These are phyloP conservation scores for Amyloporia xantha DNA, from an alignment of 768 basidiomycete species.

Conservation along the genomic window DNA sequence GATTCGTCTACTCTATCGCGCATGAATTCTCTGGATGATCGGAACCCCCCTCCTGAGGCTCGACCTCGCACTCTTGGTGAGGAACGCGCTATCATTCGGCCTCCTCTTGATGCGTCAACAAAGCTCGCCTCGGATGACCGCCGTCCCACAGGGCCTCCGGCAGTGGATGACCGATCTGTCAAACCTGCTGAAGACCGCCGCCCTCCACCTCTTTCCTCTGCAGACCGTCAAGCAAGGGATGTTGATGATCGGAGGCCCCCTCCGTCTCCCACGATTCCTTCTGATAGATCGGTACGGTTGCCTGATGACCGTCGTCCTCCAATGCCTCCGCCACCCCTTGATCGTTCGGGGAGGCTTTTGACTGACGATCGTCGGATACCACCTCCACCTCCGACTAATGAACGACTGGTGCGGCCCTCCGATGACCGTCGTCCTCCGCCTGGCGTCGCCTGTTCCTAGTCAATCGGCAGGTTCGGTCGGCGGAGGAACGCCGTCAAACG, in stretches of 20 bases:
- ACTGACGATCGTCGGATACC: background rate
- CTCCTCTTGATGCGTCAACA: conserved; percentile 2
- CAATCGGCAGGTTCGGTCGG: conserved; percentile 5
- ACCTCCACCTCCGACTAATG: conserved; percentile 1
- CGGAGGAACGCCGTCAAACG: background rate
- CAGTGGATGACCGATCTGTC: background rate
- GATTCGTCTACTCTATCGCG: conserved; percentile 19
- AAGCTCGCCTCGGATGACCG: conserved; percentile 11
- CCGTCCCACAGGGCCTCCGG: conserved; percentile 1
- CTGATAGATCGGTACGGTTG: conserved; percentile 6
- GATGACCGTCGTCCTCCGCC: conserved; percentile 14
- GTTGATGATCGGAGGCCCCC: conserved; percentile 10
- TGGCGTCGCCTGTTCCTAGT: conserved; percentile 1
- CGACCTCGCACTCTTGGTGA: conserved; percentile 12
- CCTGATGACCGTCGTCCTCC: conserved; percentile 15
- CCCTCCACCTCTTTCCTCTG: conserved; percentile 5
- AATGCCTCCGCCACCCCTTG: conserved; percentile 1
- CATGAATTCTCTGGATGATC: conserved; percentile 24
- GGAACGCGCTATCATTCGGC: conserved; percentile 13
- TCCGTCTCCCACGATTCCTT: conserved; percentile 7
- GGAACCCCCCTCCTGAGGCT: conserved; percentile 8
- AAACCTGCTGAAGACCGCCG: conserved; percentile 8
- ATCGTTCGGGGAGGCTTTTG: conserved; percentile 3
- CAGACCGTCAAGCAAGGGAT: conserved; percentile 7
- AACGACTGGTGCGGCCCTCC: conserved; percentile 3